phyloP scores from a whole-genome alignment of 1,139 yeast species.

The Yamadazyma friedrichii region DNA sequence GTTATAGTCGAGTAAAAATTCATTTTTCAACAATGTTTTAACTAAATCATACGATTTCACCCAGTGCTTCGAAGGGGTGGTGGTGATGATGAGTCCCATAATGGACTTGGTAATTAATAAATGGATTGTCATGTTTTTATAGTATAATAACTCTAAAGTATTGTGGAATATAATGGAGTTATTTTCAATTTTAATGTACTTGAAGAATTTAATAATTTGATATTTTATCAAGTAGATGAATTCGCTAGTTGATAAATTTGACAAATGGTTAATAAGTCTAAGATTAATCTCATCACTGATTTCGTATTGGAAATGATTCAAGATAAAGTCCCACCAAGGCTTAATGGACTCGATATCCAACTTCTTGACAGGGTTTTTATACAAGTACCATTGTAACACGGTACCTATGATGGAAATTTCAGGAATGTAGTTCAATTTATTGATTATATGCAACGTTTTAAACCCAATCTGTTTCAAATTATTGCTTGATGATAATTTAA shows the following conservation, averaged over 20 bases:
- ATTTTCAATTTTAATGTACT: conserved; percentile 32
- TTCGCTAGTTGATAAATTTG: conserved; percentile 17
- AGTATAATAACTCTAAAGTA: conserved; percentile 43
- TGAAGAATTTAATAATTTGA: conserved; percentile 35
- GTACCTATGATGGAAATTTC: conserved; percentile 40
- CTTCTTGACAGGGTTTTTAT: conserved; percentile 14
- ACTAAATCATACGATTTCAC: conserved; percentile 33
- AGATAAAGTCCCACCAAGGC: conserved; percentile 21
- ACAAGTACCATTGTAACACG: conserved; percentile 34
- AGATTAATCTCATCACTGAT: conserved; percentile 14
- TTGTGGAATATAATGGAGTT: conserved; percentile 30
- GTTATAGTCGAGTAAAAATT: conserved; percentile 46
- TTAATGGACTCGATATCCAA: conserved; percentile 26
- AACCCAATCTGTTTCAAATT: conserved; percentile 46
- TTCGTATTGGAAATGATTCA: conserved; percentile 10
- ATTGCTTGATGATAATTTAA: conserved; percentile 21
- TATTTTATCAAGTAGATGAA: conserved; percentile 23
- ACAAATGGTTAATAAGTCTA: conserved; percentile 14
- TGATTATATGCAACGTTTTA: conserved; percentile 40
- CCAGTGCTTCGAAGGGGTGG: conserved; percentile 18
- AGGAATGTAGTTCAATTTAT: conserved; percentile 36
- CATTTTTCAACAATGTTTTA: conserved; percentile 42
- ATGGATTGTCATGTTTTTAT: conserved; percentile 44
- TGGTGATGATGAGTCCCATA: conserved; percentile 30
- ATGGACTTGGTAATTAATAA: conserved; percentile 39